phyloP scores from a whole-genome alignment of 331 rosid species.

The Spiraea crenata region DNA sequence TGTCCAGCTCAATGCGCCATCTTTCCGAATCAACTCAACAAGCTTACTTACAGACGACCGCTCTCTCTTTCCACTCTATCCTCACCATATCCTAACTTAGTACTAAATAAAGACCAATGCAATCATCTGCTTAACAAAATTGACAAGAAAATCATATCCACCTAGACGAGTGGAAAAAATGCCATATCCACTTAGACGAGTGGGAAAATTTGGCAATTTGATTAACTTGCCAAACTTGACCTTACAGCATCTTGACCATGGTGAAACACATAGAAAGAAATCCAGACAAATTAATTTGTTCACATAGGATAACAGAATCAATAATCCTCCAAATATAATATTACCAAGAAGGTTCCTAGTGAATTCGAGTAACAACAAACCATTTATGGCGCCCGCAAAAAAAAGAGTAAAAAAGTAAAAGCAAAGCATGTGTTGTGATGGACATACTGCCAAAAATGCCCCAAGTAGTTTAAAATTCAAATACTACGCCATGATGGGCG shows the following conservation, averaged over 20 bases:
- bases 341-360: background rate
- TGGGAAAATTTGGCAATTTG: background rate
- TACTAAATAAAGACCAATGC: background rate
- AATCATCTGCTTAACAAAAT: background rate
- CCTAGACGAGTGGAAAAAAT: background rate
- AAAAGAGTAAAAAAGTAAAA: background rate
- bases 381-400: background rate
- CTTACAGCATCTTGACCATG: background rate
- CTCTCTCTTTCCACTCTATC: background rate
- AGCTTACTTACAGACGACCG: background rate
- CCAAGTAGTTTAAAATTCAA: background rate
- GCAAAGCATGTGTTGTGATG: slow-evolving; percentile 1
- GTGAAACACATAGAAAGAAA: background rate
- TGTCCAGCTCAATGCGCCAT: too few species aligned
- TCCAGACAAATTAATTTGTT: background rate
- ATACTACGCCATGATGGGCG: background rate
- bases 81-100: background rate
- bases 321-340: background rate
- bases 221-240: background rate
- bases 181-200: background rate
- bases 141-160: background rate
- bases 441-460: slow-evolving; percentile 6
- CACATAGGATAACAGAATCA: background rate
- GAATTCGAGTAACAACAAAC: background rate
- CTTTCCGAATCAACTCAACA: background rate